These are phyloP conservation scores for Trypanosoma cruzi DNA, from an alignment of 208 protist genomes.

Conservation along the genomic window DNA sequence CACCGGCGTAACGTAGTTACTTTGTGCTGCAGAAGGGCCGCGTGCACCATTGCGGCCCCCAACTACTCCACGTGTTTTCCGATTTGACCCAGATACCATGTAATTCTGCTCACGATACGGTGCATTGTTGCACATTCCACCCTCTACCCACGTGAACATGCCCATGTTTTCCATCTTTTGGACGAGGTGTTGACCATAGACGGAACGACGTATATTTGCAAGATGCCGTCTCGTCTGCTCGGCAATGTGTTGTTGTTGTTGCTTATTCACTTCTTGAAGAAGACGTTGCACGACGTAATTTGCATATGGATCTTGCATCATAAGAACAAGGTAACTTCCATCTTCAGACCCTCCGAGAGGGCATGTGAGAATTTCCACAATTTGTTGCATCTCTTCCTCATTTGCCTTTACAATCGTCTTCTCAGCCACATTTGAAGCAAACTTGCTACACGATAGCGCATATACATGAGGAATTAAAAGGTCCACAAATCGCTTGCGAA, in stretches of 20 bases:
- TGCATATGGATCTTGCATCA: slow-evolving; percentile 97
- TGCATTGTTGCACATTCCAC: slow-evolving; percentile 11
- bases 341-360: slow-evolving; percentile 46
- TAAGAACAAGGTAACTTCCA: slow-evolving; percentile 82
- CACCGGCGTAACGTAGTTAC: neutral
- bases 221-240: slow-evolving; percentile 56
- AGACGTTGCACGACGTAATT: slow-evolving; percentile 98
- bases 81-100: slow-evolving; percentile 24
- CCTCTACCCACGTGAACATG: slow-evolving; percentile 36
- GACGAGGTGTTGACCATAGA: slow-evolving; percentile 78
- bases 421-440: slow-evolving; percentile 98
- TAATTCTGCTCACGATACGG: neutral
- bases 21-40: neutral
- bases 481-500: slow-evolving; percentile 81
- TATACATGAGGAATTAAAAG: slow-evolving; percentile 75
- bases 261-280: slow-evolving; percentile 68
- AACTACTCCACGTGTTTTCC: neutral
- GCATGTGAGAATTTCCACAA: slow-evolving; percentile 72
- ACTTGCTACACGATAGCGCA: slow-evolving; percentile 95
- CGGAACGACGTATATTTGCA: slow-evolving; percentile 47
- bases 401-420: slow-evolving; percentile 90
- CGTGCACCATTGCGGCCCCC: neutral
- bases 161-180: slow-evolving; percentile 72
- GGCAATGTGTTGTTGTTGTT: slow-evolving; percentile 58
- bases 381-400: slow-evolving; percentile 71